phyloP scores from a whole-genome alignment of 768 basidiomycete genomes.

The Russula vinacea region DNA sequence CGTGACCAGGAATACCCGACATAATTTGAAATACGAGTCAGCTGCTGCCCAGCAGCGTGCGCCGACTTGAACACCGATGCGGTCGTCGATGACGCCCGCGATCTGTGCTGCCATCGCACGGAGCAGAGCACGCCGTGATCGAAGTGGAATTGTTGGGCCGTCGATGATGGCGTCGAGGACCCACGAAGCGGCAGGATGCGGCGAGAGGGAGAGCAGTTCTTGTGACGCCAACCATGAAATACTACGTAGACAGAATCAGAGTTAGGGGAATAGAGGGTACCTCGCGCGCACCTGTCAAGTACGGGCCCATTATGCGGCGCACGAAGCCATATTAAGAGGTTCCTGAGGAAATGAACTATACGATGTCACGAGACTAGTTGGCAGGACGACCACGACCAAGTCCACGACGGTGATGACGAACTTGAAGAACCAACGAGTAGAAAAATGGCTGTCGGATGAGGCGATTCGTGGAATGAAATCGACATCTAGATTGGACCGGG shows the following conservation, averaged over 20 bases:
- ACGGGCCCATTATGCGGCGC: too few species aligned
- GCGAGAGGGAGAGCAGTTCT: conserved; percentile 56
- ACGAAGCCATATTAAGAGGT: too few species aligned
- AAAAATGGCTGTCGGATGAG: too few species aligned
- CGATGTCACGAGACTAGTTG: too few species aligned
- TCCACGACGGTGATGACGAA: too few species aligned
- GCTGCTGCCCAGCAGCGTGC: conserved; percentile 78
- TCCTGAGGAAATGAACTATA: too few species aligned
- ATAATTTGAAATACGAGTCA: conserved; percentile 70
- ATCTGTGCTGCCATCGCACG: conserved; percentile 74
- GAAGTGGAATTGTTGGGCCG: conserved; percentile 59
- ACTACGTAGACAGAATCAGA: conserved; percentile 32
- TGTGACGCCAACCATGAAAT: conserved; percentile 55
- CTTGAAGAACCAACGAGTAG: too few species aligned
- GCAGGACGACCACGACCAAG: too few species aligned
- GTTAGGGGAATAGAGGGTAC: too few species aligned
- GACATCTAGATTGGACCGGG: too few species aligned
- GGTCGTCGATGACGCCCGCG: conserved; percentile 79
- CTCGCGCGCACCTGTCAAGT: too few species aligned
- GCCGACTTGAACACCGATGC: conserved; percentile 84
- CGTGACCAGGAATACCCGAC: conserved; percentile 22
- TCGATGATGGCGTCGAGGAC: conserved; percentile 77
- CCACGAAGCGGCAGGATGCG: conserved; percentile 69
- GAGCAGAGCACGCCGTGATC: conserved; percentile 67
- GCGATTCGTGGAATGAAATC: too few species aligned